These are phyloP conservation scores for Colletotrichum nymphaeae DNA, from an alignment of 2,329 filamentous ascomycete species.

Conservation along the genomic window DNA sequence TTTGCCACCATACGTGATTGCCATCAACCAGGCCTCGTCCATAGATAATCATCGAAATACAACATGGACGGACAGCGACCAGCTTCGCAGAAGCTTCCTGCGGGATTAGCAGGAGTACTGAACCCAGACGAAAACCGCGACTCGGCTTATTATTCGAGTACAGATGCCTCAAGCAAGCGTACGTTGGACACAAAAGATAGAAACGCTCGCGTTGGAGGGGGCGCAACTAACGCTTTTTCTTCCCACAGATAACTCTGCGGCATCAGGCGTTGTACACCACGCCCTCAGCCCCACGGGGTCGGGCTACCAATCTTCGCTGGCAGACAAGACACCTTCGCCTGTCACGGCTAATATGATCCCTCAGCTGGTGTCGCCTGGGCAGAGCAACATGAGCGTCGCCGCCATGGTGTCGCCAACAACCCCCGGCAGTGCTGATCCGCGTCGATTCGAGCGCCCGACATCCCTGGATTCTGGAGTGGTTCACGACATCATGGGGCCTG, in stretches of 20 bases:
- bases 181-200: constrained; percentile 36
- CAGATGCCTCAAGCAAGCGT: constrained; percentile 57
- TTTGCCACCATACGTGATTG: not conserved
- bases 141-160: constrained; percentile 57
- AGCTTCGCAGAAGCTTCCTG: constrained; percentile 57
- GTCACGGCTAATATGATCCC: constrained; percentile 62
- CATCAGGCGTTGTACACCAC: constrained; percentile 45
- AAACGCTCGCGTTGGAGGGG: constrained; percentile 36
- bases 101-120: constrained; percentile 62
- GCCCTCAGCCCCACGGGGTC: constrained; percentile 47
- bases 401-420: constrained; percentile 73
- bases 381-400: constrained; percentile 73
- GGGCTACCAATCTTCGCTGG: constrained; percentile 61
- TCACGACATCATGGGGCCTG: constrained; percentile 51
- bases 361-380: constrained; percentile 66
- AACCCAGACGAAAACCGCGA: constrained; percentile 62
- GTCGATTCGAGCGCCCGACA: constrained; percentile 56
- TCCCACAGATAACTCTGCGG: constrained; percentile 56
- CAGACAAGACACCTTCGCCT: constrained; percentile 73
- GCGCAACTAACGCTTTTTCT: constrained; percentile 20
- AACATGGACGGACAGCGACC: constrained; percentile 32
- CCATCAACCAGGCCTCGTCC: not conserved
- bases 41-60: not conserved
- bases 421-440: constrained; percentile 54
- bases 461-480: constrained; percentile 48